A percentile compares a stretch with the other conserved stretches of the same genome.
These are phyloP conservation scores for Xylaria hypoxylon DNA, from an alignment of 2,329 filamentous ascomycete species.

Conservation along the genomic window DNA sequence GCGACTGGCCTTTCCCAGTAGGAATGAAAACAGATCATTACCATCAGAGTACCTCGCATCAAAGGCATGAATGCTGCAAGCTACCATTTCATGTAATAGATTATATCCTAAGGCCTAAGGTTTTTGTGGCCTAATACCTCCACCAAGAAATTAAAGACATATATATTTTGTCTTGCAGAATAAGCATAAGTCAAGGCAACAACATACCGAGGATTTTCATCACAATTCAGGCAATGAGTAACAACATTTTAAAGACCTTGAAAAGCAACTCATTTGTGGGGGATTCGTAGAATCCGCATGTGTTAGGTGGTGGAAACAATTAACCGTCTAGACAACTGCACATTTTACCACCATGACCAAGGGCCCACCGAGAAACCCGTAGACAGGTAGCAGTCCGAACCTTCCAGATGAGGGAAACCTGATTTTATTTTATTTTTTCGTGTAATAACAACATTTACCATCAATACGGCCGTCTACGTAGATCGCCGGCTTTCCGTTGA, in stretches of 20 bases:
- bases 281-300: conserved; percentile 46
- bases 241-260: conserved; percentile 23
- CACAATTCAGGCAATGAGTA: background rate
- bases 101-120: background rate
- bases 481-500: conserved; percentile 41
- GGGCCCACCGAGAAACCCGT: conserved; percentile 35
- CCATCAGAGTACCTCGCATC: background rate
- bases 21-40: background rate
- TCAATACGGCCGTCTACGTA: conserved; percentile 46
- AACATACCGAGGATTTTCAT: background rate
- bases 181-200: background rate
- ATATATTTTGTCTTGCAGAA: background rate
- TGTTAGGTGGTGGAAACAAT: conserved; percentile 48
- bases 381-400: conserved; percentile 43
- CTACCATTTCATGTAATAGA: background rate
- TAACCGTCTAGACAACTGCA: conserved; percentile 51
- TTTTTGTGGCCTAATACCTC: background rate
- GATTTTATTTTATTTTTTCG: conserved; percentile 54
- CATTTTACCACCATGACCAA: conserved; percentile 45
- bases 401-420: conserved; percentile 53
- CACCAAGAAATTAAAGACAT: background rate
- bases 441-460: conserved; percentile 51
- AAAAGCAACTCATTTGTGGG: conserved; percentile 42
- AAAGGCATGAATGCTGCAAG: background rate
- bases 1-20: background rate